phyloP scores from a whole-genome alignment of 1,284 basidiomycete genomes.

The Ganoderma lucidum region DNA sequence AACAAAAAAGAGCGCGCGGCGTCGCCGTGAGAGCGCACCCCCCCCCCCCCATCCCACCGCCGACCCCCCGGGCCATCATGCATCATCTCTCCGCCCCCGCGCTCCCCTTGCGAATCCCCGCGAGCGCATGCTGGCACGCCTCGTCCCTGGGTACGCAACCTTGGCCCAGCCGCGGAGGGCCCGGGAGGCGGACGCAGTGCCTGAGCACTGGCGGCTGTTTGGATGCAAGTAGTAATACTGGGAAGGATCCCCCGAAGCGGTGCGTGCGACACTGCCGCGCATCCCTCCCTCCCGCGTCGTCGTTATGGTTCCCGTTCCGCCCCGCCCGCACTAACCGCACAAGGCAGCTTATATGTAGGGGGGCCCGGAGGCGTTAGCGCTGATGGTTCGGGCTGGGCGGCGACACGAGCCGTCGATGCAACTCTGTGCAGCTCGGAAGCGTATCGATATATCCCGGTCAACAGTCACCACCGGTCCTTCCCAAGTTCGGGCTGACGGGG shows the following conservation, averaged over 20 bases:
- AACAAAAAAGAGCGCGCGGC: neutral
- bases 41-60: neutral
- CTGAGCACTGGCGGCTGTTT: neutral
- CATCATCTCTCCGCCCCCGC: neutral
- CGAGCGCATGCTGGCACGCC: neutral
- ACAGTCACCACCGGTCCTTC: neutral
- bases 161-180: neutral
- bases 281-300: neutral
- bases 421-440: too few species aligned
- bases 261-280: neutral
- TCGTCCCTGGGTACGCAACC: neutral
- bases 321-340: constrained; percentile 1
- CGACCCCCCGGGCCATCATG: neutral
- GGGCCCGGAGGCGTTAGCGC: too few species aligned
- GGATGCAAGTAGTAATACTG: neutral
- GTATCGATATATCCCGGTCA: neutral
- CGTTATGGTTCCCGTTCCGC: neutral
- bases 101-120: neutral
- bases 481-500: neutral
- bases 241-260: neutral
- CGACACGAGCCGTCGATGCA: too few species aligned
- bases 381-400: too few species aligned
- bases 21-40: constrained; percentile 3
- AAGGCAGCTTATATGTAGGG: neutral
- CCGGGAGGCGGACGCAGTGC: neutral